These are phyloP conservation scores for Beauveria bassiana DNA, from an alignment of 2,329 filamentous ascomycete genomes.

Conservation along the genomic window DNA sequence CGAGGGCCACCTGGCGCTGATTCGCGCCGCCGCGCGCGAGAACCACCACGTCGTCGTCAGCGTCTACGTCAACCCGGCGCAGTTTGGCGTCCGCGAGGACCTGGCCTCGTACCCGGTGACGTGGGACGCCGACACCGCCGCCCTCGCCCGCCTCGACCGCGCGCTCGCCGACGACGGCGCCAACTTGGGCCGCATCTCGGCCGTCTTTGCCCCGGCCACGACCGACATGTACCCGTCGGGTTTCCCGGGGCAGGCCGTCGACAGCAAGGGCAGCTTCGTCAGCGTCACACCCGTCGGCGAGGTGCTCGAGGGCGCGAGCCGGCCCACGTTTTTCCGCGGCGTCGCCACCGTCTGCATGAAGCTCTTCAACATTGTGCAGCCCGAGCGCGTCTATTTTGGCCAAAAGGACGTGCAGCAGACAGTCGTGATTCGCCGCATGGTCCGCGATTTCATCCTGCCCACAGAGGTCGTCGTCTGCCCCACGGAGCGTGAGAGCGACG, in stretches of 20 bases:
- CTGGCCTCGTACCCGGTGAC: constrained; percentile 83
- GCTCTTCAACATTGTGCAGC: constrained; percentile 42
- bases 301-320: constrained; percentile 73
- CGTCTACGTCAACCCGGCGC: constrained; percentile 93
- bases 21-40: constrained; percentile 74
- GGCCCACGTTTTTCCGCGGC: constrained; percentile 92
- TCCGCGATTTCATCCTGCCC: constrained; percentile 77
- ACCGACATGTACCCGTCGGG: constrained; percentile 82
- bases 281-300: constrained; percentile 78
- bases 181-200: constrained; percentile 62
- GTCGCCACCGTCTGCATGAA: constrained; percentile 97
- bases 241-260: constrained; percentile 61
- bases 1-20: constrained; percentile 77
- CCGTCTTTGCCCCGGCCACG: constrained; percentile 80
- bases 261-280: constrained; percentile 81
- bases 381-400: constrained; percentile 78
- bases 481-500: constrained; percentile 71
- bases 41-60: constrained; percentile 84
- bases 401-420: constrained; percentile 98
- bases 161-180: constrained; percentile 57
- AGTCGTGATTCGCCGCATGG: constrained; percentile 78
- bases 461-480: constrained; percentile 65
- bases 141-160: constrained; percentile 59
- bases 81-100: constrained; percentile 87
- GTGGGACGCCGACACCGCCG: constrained; percentile 68